phyloP scores from a whole-genome alignment of 345 rosid genomes.

The Erodium maritimum region DNA sequence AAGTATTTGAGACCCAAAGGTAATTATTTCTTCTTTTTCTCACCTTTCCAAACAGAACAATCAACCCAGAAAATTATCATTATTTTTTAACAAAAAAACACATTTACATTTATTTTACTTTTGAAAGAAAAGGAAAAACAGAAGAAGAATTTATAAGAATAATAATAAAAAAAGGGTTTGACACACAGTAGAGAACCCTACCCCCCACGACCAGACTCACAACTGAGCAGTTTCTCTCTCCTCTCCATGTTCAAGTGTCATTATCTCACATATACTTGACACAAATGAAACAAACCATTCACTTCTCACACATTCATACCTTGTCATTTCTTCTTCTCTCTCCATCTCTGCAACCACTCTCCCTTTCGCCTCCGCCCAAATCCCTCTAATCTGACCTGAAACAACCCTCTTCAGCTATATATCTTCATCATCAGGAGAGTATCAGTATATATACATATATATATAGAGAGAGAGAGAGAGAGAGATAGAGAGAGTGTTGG shows the following conservation, averaged over 20 bases:
- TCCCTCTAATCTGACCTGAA: not conserved
- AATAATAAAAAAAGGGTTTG: constrained; percentile 18
- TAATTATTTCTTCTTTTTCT: no score
- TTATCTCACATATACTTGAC: constrained; percentile 77
- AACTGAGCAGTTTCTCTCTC: constrained; percentile 13
- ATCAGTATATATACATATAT: no score
- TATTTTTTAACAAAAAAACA: no score
- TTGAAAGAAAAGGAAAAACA: constrained; percentile 1
- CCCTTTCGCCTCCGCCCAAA: constrained; percentile 5
- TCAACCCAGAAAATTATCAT: no score
- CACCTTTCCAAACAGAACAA: no score
- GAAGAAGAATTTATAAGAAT: no score
- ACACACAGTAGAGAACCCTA: constrained; percentile 27
- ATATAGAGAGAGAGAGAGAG: no score
- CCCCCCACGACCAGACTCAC: constrained; percentile 65
- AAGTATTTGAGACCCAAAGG: no score
- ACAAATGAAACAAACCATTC: constrained; percentile 59
- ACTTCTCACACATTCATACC: constrained; percentile 27
- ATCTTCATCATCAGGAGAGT: no score
- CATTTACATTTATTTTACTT: no score
- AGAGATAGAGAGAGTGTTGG: not conserved
- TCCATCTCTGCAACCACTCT: constrained; percentile 10
- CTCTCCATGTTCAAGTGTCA: constrained; percentile 49
- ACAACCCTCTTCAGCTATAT: not conserved
- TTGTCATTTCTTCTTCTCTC: constrained; percentile 32